phyloP scores from a whole-genome alignment of 176 grass and related monocot genomes.

The Miscanthus lutarioriparius region DNA sequence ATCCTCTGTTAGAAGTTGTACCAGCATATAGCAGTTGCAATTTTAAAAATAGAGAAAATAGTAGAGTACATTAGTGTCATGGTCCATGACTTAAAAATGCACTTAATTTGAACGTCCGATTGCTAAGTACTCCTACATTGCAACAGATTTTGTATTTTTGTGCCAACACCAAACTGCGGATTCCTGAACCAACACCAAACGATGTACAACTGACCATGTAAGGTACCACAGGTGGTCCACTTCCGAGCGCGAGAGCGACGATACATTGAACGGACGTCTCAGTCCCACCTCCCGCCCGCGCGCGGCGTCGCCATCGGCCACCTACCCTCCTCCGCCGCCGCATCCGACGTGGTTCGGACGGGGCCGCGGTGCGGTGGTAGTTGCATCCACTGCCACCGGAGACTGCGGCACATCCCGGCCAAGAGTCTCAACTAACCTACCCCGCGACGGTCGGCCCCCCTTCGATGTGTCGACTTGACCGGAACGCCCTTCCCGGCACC shows the following conservation, averaged over 20 bases:
- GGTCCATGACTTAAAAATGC: too few species aligned
- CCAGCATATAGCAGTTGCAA: too few species aligned
- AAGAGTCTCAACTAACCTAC: constrained; percentile 9
- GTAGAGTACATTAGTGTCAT: too few species aligned
- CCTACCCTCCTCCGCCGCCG: constrained; percentile 34
- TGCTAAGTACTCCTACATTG: too few species aligned
- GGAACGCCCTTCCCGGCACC: constrained; percentile 10
- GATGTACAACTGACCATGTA: not conserved
- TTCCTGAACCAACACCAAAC: not conserved
- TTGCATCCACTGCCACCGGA: constrained; percentile 24
- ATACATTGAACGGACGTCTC: not conserved
- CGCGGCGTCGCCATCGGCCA: constrained; percentile 37
- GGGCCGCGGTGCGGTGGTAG: constrained; percentile 14
- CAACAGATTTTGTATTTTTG: too few species aligned
- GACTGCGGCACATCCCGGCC: not conserved
- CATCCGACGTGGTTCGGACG: constrained; percentile 43
- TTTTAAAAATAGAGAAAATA: too few species aligned
- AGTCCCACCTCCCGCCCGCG: not conserved
- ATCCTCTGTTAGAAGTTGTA: too few species aligned
- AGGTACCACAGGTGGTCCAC: too few species aligned
- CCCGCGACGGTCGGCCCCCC: not conserved
- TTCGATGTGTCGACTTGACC: not conserved
- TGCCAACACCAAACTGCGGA: too few species aligned
- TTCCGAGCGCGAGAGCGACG: too few species aligned
- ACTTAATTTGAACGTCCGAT: too few species aligned